A percentile compares a stretch with the other conserved stretches of the same genome.
These are phyloP conservation scores for Colletotrichum sp. DNA, from an alignment of 2,329 filamentous ascomycete species.

Conservation along the genomic window DNA sequence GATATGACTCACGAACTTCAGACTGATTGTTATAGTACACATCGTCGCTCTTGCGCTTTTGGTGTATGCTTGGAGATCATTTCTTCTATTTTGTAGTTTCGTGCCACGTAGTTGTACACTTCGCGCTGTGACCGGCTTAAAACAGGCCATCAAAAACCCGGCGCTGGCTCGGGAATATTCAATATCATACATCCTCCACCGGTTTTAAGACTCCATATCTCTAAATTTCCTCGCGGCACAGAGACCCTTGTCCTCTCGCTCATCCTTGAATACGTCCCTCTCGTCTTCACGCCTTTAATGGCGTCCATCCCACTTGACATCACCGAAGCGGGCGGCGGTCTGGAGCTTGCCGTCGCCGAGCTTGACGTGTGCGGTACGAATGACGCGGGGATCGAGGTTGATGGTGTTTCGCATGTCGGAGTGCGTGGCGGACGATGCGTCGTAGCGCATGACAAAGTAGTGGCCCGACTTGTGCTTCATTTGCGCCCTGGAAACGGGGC, in stretches of 20 bases:
- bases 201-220: neutral
- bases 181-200: constrained; percentile 11
- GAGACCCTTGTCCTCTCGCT: neutral
- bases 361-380: constrained; percentile 86
- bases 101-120: constrained; percentile 12
- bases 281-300: neutral
- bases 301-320: constrained; percentile 49
- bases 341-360: constrained; percentile 70
- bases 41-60: neutral
- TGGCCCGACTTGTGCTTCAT: constrained; percentile 84
- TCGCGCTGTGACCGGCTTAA: neutral
- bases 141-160: neutral
- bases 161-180: neutral
- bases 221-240: neutral
- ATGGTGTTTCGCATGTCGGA: constrained; percentile 76
- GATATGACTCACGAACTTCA: neutral
- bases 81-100: neutral
- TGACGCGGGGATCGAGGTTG: constrained; percentile 86
- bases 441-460: constrained; percentile 98
- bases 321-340: constrained; percentile 54
- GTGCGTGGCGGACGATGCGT: constrained; percentile 76
- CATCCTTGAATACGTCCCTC: neutral
- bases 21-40: neutral
- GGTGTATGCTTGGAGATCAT: neutral
- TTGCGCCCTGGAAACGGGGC: constrained; percentile 79